Evolutionary conservation across 805 yeast genomes (phyloP), one percentile per base, ranked within the genome.

Genomic region (Danielozyma ontarioensis): DNA sequence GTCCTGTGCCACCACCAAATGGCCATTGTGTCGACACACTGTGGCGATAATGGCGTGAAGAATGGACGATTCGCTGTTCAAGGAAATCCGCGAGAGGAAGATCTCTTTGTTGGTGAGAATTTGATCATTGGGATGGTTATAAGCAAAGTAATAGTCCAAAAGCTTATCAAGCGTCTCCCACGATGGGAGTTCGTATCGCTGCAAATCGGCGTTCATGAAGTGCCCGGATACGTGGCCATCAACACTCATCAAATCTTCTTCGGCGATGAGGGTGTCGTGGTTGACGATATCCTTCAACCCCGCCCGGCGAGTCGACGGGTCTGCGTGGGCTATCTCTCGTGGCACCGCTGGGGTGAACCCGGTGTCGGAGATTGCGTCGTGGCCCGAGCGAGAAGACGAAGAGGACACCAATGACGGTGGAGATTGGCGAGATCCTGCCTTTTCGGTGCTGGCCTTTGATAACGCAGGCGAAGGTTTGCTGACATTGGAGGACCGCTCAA

Each of bases 11-110:
- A 17, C 32, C 10, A 36, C 35, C 13, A 33, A 27, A 18, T 14
- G 22, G n/a, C 35, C 33, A n/a, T 37, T 29, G 19, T 38, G 27
- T n/a, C 33, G 28, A 28, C 54, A 48, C 16, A 54, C 44, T 5
- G 33, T 43, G 10, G 59, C 46, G 19, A 57, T 42, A 2, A 57
- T 37, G 8, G 57, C 53, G 31, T 57, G 61, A 12, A 53, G 33
- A 3, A 57, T 31, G 1, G 61, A 42, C 13, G 51, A 31, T 16
- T 54, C 57, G 4, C 40, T 31, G 12, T 40, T 45, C 6, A 55
- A 36, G 19, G 55, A 42, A 8, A 53, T 32, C 22, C 48, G 37
- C 19, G 40, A 35, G 23, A 55, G 40, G 17, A 57, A 42, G 3
- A 39, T 27, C 2, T 32, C 30, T 27, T 47, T 51, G 12, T 47